Conservation (phyloP, 176 grass and related monocot species). For the Canna indica region DNA sequence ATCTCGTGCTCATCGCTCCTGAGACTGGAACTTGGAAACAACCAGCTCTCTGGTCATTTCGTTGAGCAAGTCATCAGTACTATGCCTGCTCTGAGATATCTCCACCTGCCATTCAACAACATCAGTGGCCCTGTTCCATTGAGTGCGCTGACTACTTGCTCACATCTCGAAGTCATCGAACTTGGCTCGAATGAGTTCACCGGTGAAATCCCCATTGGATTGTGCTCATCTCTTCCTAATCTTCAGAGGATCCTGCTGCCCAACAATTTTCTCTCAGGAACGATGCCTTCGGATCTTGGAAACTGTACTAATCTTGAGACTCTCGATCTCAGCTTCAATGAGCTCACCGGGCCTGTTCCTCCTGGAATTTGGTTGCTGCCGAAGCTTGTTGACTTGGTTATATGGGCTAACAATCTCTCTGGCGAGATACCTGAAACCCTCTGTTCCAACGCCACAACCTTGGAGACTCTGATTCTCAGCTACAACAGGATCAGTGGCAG, state of each 20-base stretch:
- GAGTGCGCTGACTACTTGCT: constrained; percentile 37
- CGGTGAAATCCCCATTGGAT: constrained; percentile 39
- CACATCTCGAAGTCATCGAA: constrained; percentile 56
- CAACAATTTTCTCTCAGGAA: constrained; percentile 63
- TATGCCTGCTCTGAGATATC: constrained; percentile 44
- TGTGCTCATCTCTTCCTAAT: constrained; percentile 47
- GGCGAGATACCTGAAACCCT: constrained; percentile 64
- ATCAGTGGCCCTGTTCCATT: constrained; percentile 51
- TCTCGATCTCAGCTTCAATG: constrained; percentile 92
- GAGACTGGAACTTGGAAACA: constrained; percentile 46
- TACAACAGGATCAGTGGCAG: constrained; percentile 62
- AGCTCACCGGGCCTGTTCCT: constrained; percentile 44
- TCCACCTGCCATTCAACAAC: constrained; percentile 79
- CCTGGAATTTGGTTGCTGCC: constrained; percentile 38
- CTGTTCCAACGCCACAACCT: constrained; percentile 31
- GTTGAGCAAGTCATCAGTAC: constrained; percentile 43
- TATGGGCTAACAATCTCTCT: constrained; percentile 80
- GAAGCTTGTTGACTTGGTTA: constrained; percentile 53
- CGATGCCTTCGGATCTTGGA: constrained; percentile 39
- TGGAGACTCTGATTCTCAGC: constrained; percentile 81
- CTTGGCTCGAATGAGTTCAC: constrained; percentile 61
- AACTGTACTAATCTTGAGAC: constrained; percentile 57
- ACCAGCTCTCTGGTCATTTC: constrained; percentile 81
- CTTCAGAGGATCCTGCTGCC: constrained; percentile 51
- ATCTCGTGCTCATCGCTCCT: constrained; percentile 47